Percentiles rank a stretch among this genome's conserved stretches.
These are phyloP conservation scores for Mimosa pudica DNA, from an alignment of 306 rosid genomes.

Conservation along the genomic window DNA sequence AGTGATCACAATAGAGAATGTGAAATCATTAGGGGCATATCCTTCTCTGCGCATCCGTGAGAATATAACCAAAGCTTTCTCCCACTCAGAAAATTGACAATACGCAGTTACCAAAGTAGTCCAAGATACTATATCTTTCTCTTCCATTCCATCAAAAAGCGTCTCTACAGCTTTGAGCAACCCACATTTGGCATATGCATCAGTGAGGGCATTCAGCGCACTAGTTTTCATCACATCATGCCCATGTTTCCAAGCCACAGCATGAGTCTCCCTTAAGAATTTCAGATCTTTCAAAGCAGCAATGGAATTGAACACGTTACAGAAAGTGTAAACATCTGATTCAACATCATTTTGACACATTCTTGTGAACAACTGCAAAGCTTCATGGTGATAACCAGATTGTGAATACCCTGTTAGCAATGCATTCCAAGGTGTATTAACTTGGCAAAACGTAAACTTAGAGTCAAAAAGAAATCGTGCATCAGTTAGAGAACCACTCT, in stretches of 20 bases:
- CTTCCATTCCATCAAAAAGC: constrained; percentile 57
- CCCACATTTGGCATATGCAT: constrained; percentile 67
- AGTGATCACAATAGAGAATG: constrained; percentile 66
- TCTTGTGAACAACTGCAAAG: constrained; percentile 56
- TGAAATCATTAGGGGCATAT: constrained; percentile 61
- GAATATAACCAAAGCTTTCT: constrained; percentile 61
- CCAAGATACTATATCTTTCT: constrained; percentile 80
- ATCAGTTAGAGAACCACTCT: constrained; percentile 56
- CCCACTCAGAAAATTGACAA: constrained; percentile 67
- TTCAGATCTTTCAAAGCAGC: constrained; percentile 51
- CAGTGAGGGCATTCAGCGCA: constrained; percentile 59
- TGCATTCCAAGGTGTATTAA: constrained; percentile 80
- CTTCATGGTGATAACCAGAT: constrained; percentile 51
- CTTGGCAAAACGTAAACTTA: constrained; percentile 41
- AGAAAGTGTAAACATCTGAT: constrained; percentile 63
- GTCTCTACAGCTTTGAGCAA: constrained; percentile 59
- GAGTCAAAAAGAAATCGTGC: constrained; percentile 54
- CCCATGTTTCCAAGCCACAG: constrained; percentile 56
- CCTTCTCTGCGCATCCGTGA: constrained; percentile 61
- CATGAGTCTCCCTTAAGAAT: constrained; percentile 49
- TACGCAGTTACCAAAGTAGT: constrained; percentile 67
- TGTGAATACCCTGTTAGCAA: constrained; percentile 72
- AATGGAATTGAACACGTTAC: constrained; percentile 64
- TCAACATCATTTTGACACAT: constrained; percentile 54
- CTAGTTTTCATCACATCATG: constrained; percentile 44